Conservation (phyloP, 2,329 filamentous ascomycete genomes). For the Pestalotiopsis fici region DNA sequence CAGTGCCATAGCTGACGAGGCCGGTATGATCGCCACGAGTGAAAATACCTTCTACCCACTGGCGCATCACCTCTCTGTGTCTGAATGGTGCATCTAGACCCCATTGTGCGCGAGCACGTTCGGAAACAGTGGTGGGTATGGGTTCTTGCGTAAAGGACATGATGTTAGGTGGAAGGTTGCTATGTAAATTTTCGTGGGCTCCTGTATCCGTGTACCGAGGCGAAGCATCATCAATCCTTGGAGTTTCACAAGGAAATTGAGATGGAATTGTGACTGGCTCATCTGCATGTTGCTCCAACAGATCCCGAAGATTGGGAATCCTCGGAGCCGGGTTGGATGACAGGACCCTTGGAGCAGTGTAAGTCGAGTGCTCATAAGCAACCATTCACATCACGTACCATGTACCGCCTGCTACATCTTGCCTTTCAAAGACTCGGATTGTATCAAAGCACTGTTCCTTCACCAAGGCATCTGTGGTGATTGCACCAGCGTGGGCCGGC, state of each 20-base stretch:
- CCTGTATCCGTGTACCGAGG: conserved; percentile 6
- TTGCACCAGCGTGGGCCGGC: conserved; percentile 62
- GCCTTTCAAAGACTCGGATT: conserved; percentile 63
- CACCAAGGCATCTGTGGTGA: conserved; percentile 59
- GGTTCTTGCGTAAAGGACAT: conserved; percentile 63
- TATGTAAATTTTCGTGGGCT: conserved; percentile 7
- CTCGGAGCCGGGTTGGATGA: background rate
- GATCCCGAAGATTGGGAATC: conserved; percentile 8
- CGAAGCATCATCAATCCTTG: background rate
- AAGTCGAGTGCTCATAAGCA: background rate
- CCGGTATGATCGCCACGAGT: conserved; percentile 53
- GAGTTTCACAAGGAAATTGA: background rate
- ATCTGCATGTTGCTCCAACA: conserved; percentile 6
- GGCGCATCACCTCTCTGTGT: conserved; percentile 56
- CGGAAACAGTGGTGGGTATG: conserved; percentile 44
- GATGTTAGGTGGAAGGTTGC: conserved; percentile 8
- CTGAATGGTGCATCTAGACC: conserved; percentile 63
- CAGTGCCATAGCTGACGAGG: conserved; percentile 56
- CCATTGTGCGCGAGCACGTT: conserved; percentile 47
- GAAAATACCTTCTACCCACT: conserved; percentile 55
- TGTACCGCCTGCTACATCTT: conserved; percentile 60
- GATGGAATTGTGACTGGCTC: conserved; percentile 1
- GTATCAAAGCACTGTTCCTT: conserved; percentile 59
- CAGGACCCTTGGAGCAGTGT: background rate
- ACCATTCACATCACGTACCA: conserved; percentile 38